Evolutionary conservation across 208 protist species (phyloP).

Genomic region (Crithidia expoeki): DNA sequence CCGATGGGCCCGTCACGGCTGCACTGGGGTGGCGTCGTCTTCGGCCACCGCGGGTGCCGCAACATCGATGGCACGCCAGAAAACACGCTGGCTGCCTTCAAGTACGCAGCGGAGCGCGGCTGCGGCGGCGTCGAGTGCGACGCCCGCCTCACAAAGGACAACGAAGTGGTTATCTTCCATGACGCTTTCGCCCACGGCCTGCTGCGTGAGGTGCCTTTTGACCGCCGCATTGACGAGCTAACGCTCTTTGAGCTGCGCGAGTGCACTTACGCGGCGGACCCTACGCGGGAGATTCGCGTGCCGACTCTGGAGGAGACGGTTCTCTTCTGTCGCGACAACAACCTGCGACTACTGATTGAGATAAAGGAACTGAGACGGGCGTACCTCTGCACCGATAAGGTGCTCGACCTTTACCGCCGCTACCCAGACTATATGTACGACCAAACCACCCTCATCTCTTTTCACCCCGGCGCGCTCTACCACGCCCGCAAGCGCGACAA

Average conservation of each 20-base stretch:
- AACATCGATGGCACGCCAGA: slow-evolving; percentile 72
- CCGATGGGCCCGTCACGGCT: slow-evolving; percentile 75
- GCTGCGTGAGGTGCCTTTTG: slow-evolving; percentile 48
- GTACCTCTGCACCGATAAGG: slow-evolving; percentile 71
- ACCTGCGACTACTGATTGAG: slow-evolving; percentile 87
- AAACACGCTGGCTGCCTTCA: slow-evolving; percentile 89
- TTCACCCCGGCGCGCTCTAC: slow-evolving; percentile 77
- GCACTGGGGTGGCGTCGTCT: slow-evolving; percentile 76
- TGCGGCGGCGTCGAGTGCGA: slow-evolving; percentile 84
- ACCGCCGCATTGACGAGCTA: slow-evolving; percentile 67
- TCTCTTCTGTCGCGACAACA: slow-evolving; percentile 77
- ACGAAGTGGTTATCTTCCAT: slow-evolving; percentile 84
- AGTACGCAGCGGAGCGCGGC: slow-evolving; percentile 77
- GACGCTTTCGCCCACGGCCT: slow-evolving; percentile 59
- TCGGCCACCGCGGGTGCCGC: slow-evolving; percentile 91
- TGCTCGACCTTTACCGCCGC: slow-evolving; percentile 79
- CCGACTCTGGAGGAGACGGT: slow-evolving; percentile 89
- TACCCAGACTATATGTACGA: slow-evolving; percentile 91
- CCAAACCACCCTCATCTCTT: slow-evolving; percentile 86
- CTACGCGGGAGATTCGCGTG: slow-evolving; percentile 70
- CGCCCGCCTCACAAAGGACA: slow-evolving; percentile 87
- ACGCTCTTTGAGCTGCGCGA: slow-evolving; percentile 78
- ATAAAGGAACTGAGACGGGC: slow-evolving; percentile 73
- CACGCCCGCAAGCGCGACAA: slow-evolving; percentile 64
- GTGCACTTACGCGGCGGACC: slow-evolving; percentile 62